A percentile compares a stretch with the other conserved stretches of the same genome.
Conservation (phyloP, 2,329 filamentous ascomycete genomes). For the Sporothrix curviconia region DNA sequence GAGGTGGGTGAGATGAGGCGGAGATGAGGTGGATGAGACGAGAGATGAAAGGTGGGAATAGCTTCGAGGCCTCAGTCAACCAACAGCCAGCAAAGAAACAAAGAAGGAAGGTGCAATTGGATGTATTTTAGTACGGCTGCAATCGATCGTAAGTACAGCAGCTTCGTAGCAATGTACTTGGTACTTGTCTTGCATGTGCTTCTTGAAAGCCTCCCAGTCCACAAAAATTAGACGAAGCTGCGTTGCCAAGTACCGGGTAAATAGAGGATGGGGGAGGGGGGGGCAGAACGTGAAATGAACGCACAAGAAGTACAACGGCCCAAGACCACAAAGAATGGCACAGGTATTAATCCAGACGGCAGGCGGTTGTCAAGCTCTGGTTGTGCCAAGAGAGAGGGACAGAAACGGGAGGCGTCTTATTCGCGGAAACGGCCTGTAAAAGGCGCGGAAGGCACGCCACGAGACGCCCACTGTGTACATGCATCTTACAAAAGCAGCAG, state of each 20-base stretch:
- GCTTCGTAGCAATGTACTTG: too few species aligned
- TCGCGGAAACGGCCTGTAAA: not conserved
- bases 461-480: too few species aligned
- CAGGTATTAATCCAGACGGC: too few species aligned
- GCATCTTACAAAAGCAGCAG: too few species aligned
- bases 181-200: too few species aligned
- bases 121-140: too few species aligned
- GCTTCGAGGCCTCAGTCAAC: not conserved
- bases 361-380: too few species aligned
- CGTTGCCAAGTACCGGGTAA: not conserved
- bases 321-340: too few species aligned
- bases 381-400: not conserved
- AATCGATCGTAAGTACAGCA: too few species aligned
- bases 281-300: not conserved
- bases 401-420: not conserved
- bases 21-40: not conserved
- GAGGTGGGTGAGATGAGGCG: not conserved
- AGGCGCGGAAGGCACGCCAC: too few species aligned
- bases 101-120: not conserved
- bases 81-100: not conserved
- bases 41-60: not conserved
- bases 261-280: not conserved
- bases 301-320: not conserved
- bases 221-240: not conserved
- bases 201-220: too few species aligned